These are phyloP conservation scores for Scutellaria minor DNA, from an alignment of 257 asterid genomes.

Conservation along the genomic window DNA sequence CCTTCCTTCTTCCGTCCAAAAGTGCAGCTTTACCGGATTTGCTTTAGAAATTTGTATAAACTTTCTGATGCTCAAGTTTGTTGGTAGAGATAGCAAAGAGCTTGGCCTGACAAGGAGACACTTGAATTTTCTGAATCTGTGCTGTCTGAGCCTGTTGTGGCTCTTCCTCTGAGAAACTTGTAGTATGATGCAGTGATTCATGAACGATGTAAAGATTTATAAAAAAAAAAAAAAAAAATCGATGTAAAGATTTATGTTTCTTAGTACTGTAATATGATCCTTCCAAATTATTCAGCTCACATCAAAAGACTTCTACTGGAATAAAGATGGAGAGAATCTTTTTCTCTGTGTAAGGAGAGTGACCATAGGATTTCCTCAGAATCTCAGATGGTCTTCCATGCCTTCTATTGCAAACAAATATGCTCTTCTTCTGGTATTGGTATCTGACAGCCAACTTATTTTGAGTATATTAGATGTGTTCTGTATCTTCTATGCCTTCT, in stretches of 20 bases:
- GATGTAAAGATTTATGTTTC: neutral
- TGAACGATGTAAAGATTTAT: conserved; percentile 6
- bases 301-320: conserved; percentile 5
- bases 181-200: neutral
- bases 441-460: conserved; percentile 19
- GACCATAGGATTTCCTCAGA: neutral
- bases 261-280: neutral
- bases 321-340: neutral
- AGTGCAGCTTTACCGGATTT: neutral
- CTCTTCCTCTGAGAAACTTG: conserved; percentile 23
- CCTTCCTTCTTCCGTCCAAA: neutral
- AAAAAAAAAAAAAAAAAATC: too few relatives aligned
- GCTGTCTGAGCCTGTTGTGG: neutral
- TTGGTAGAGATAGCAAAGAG: neutral
- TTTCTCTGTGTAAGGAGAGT: neutral
- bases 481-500: conserved; percentile 19
- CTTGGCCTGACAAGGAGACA: conserved; percentile 3
- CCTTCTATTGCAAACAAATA: neutral
- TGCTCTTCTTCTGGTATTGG: neutral
- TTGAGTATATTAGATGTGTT: too few relatives aligned
- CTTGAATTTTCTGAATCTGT: conserved; percentile 1
- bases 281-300: conserved; percentile 16
- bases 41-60: neutral
- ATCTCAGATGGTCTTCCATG: conserved; percentile 12
- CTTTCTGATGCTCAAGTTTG: conserved; percentile 16